Evolutionary conservation across 352 stramenopile genomes (phyloP).

Genomic region (Pythium brachiatum): DNA sequence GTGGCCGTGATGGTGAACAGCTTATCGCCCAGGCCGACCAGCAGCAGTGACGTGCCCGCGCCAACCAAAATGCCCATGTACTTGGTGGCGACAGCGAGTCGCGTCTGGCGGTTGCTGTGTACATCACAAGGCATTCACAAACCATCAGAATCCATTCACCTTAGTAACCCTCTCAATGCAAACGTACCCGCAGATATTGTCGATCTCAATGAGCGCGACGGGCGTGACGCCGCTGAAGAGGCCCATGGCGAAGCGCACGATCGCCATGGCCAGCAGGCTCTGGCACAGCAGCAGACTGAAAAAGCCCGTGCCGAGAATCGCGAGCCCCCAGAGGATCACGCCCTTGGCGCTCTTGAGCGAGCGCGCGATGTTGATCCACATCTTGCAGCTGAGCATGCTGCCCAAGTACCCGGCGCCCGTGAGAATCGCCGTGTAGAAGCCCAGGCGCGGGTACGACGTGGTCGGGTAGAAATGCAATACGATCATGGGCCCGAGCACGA

Average conservation of each 20-base stretch:
- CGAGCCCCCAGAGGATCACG: conserved; percentile 77
- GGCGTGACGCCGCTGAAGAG: conserved; percentile 73
- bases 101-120: conserved; percentile 60
- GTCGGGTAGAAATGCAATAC: conserved; percentile 75
- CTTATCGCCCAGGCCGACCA: conserved; percentile 49
- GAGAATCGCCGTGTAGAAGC: conserved; percentile 77
- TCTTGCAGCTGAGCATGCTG: conserved; percentile 63
- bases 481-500: conserved; percentile 69
- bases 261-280: conserved; percentile 68
- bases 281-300: conserved; percentile 78
- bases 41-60: conserved; percentile 43
- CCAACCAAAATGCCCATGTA: conserved; percentile 65
- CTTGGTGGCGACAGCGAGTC: conserved; percentile 55
- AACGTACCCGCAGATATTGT: conserved; percentile 73
- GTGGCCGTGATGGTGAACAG: conserved; percentile 40
- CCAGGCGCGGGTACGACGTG: conserved; percentile 66
- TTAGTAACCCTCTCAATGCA: background rate
- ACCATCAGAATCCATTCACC: background rate
- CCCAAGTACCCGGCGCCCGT: conserved; percentile 64
- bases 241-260: conserved; percentile 74
- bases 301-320: conserved; percentile 60
- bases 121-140: too few relatives aligned
- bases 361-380: conserved; percentile 77
- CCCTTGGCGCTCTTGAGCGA: conserved; percentile 77
- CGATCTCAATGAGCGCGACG: conserved; percentile 76